Base-by-base conservation (phyloP, 2,329 filamentous ascomycete species). In the Hymenotorrendiella dingleyae region DNA sequence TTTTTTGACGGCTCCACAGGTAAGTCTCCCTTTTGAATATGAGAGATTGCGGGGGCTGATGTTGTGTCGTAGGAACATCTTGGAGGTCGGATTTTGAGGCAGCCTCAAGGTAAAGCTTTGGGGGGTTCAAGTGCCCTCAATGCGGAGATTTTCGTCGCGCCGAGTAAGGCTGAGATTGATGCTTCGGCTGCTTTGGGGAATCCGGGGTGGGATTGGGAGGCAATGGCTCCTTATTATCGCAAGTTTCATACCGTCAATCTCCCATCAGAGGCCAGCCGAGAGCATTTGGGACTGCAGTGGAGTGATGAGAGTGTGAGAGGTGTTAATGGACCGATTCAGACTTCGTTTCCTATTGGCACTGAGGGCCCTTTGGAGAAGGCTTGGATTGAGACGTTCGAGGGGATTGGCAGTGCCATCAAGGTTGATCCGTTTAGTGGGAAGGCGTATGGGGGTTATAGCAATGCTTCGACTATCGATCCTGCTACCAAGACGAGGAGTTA, bases 311-410 rank as follows among this genome's bases (percentile, higher is more conserved):
- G 11, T 16, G 14, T 36, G n/a, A 27, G 43, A 4, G 41, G 41
- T 17, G 36, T 28, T n/a, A 16, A 41, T 16, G 48, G 48, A 6
- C 48, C 48, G 7, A 42, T 51, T 33, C 43, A 51, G 28, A 17
- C 40, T 9, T 50, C 48, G 1, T 50, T 48, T 30, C 80, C 19
- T 58, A 66, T 42, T 64, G 65, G 38, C 74, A 77, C 14, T 6
- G 2, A 35, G 2, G 22, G 61, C 61, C 65, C 12, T 80, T 79
- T 49, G 62, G 78, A 33, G 73, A 64, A 65, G 22, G 62, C 77
- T 16, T 64, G 78, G 48, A 70, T 78, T 45, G 68, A 78, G 36
- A 62, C 62, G 8, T 60, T 55, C 4, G 62, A 60, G 11, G 63
- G 62, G 37, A 61, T 62, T 8, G 34, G 34, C n/a, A n/a, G n/a